Evolutionary conservation across 768 basidiomycete species (phyloP).

Genomic region (Pisolithus sp.): DNA sequence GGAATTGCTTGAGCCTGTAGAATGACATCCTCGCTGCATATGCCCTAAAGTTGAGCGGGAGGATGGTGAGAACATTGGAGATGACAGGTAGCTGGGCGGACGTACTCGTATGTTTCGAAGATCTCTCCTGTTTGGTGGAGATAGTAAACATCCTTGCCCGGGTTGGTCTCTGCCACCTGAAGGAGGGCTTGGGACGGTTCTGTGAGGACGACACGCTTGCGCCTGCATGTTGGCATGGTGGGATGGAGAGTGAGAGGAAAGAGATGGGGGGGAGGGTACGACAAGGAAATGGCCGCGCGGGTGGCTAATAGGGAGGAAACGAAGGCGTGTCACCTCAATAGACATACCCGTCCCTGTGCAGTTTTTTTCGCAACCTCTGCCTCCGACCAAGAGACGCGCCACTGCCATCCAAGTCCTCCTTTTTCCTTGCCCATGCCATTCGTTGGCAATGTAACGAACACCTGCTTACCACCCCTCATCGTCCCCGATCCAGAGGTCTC

Average conservation of each 20-base stretch:
- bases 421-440: constrained; percentile 5
- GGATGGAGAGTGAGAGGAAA: constrained; percentile 37
- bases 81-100: constrained; percentile 25
- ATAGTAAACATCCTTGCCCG: constrained; percentile 78
- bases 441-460: neutral
- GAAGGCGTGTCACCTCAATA: constrained; percentile 35
- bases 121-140: constrained; percentile 95
- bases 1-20: constrained; percentile 90
- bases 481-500: neutral
- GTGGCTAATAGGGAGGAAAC: constrained; percentile 54
- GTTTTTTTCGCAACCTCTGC: constrained; percentile 17
- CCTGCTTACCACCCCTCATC: neutral
- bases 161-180: constrained; percentile 56
- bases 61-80: constrained; percentile 14
- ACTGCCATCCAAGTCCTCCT: constrained; percentile 6
- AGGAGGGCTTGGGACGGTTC: constrained; percentile 70
- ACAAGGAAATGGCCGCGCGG: constrained; percentile 49
- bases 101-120: constrained; percentile 93
- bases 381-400: constrained; percentile 19
- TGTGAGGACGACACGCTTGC: constrained; percentile 85
- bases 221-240: constrained; percentile 80
- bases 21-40: constrained; percentile 93
- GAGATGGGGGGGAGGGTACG: constrained; percentile 47
- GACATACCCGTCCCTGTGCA: constrained; percentile 23
- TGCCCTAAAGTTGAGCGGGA: constrained; percentile 37